phyloP scores from a whole-genome alignment of 768 basidiomycete species.

The Pulveroboletus sp. region DNA sequence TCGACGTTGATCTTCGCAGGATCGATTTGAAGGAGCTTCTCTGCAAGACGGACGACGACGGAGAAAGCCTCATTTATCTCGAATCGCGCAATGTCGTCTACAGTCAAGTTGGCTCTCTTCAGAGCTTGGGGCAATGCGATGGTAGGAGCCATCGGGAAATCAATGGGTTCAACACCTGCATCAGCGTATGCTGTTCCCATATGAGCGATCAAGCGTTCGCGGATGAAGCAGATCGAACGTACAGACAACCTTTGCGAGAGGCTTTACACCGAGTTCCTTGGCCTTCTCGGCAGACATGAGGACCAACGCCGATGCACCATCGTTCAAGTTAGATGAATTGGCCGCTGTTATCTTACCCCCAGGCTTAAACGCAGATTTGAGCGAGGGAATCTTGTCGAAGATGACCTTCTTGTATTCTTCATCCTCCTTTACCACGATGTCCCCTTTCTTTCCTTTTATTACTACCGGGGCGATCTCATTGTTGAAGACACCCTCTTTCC shows the following conservation, averaged over 20 bases:
- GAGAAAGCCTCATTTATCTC: conserved; percentile 99
- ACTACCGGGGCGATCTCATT: conserved; percentile 87
- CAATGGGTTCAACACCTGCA: conserved; percentile 92
- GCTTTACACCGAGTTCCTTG: conserved; percentile 83
- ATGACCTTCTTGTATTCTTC: conserved; percentile 98
- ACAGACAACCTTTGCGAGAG: conserved; percentile 94
- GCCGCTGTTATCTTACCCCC: conserved; percentile 93
- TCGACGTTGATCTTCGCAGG: conserved; percentile 86
- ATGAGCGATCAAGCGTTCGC: conserved; percentile 2
- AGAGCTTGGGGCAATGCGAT: conserved; percentile 86
- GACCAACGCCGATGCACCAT: conserved; percentile 94
- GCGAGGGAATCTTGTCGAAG: conserved; percentile 86
- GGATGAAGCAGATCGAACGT: conserved; percentile 31
- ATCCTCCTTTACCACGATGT: conserved; percentile 85
- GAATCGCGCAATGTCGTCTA: conserved; percentile 84
- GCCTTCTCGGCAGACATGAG: conserved; percentile 94
- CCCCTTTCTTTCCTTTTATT: conserved; percentile 92
- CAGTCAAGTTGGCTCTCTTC: conserved; percentile 76
- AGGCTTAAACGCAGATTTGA: conserved; percentile 86
- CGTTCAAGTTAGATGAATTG: conserved; percentile 92
- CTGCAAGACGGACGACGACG: conserved; percentile 84
- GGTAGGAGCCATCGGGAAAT: conserved; percentile 95
- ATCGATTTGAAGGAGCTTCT: conserved; percentile 82
- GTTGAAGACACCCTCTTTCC: conserved; percentile 80
- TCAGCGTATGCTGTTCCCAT: conserved; percentile 80